Evolutionary conservation across 2,329 filamentous ascomycete species (phyloP).

Genomic region (Pseudocercospora pini-densiflorae): DNA sequence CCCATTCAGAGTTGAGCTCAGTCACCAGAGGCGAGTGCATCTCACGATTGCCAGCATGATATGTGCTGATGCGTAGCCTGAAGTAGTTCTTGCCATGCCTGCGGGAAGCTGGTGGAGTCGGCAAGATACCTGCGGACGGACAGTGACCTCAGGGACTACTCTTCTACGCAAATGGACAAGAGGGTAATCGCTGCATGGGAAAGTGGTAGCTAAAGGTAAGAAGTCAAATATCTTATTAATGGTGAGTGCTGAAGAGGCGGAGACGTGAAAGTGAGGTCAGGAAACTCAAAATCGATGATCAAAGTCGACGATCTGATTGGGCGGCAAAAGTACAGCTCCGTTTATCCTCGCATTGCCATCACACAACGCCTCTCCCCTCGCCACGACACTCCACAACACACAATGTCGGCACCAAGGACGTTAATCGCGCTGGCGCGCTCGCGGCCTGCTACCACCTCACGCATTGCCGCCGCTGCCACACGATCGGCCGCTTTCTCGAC

Average conservation of each 20-base stretch:
- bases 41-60: neutral
- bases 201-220: neutral
- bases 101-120: neutral
- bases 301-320: neutral
- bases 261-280: neutral
- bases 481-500: conserved; percentile 65
- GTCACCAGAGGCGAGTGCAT: neutral
- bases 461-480: conserved; percentile 45
- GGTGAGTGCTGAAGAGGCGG: neutral
- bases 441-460: conserved; percentile 44
- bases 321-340: neutral
- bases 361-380: neutral
- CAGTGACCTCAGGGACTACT: neutral
- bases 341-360: neutral
- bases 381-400: conserved; percentile 24
- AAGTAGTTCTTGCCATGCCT: neutral
- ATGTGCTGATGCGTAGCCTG: neutral
- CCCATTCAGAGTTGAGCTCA: neutral
- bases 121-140: neutral
- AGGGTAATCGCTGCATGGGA: neutral
- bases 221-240: neutral
- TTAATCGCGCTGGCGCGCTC: conserved; percentile 54
- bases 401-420: conserved; percentile 52
- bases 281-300: neutral
- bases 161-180: neutral